Evolutionary conservation across 1,284 basidiomycete genomes (phyloP).

Genomic region (Flammula alnicola): DNA sequence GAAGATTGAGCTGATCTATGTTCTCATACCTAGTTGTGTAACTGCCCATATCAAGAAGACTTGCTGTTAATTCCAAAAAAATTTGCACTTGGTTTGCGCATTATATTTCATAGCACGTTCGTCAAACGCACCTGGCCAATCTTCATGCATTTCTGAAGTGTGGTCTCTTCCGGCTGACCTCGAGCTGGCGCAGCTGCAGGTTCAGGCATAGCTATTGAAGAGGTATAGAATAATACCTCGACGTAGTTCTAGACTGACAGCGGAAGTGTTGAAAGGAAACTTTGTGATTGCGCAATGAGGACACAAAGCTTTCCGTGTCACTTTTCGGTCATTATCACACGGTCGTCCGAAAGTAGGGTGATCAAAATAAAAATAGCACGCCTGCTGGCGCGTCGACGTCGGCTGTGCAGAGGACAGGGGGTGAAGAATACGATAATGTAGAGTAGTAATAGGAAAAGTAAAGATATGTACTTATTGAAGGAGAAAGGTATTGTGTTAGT

Average conservation of each 20-base stretch:
- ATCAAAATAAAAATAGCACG: no score
- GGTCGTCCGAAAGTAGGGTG: conserved; percentile 7
- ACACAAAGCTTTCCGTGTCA: neutral
- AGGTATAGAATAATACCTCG: conserved; percentile 5
- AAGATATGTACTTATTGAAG: no score
- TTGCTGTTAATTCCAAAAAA: conserved; percentile 52
- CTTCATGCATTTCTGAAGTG: conserved; percentile 39
- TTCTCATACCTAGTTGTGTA: conserved; percentile 66
- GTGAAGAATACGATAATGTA: no score
- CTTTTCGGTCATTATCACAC: conserved; percentile 9
- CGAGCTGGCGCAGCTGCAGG: conserved; percentile 31
- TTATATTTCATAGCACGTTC: neutral
- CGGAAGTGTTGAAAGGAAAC: conserved; percentile 10
- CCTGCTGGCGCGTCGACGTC: neutral
- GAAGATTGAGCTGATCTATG: conserved; percentile 43
- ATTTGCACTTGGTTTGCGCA: conserved; percentile 1
- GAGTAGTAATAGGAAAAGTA: no score
- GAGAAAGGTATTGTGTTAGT: no score
- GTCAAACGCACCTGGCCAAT: conserved; percentile 51
- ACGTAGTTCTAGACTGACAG: conserved; percentile 10
- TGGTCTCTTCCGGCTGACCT: conserved; percentile 34
- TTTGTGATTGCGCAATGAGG: conserved; percentile 8
- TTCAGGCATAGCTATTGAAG: conserved; percentile 31
- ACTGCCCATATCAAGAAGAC: conserved; percentile 63
- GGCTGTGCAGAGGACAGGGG: no score